Evolutionary conservation across 208 protist species (phyloP), one percentile per base, ranked within the genome.

Genomic region (Trypanosoma avium): DNA sequence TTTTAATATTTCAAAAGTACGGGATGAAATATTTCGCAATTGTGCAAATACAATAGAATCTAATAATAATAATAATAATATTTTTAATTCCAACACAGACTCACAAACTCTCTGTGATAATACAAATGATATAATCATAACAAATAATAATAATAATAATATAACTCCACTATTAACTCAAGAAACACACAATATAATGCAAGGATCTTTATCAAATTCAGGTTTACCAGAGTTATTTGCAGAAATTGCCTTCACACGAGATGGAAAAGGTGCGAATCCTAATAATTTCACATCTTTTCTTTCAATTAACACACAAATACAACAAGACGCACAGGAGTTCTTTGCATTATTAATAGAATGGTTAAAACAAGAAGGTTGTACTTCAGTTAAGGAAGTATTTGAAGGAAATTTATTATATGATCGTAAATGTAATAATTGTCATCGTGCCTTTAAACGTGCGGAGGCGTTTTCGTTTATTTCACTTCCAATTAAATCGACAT

Each of bases 261-360:
- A 79, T 21, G 73, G 62, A 12, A 48, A 8, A 24, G 88, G 88
- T 22, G 88, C 75, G 3, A 73, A 90, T 61, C 58, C 77, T 2
- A 54, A 48, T 21, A 74, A 70, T 12, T 90, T 94, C 62, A 76
- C 73, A 17, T 42, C 67, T 13, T 89, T 81, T 74, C 83, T 94
- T 22, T 84, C 77, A 3, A 64, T 94, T 21, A 75, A 92, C 35
- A 67, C 75, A 15, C 56, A 47, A 43, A 75, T 82, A 56, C 88
- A 94, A 75, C 88, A 94, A 59, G 88, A 94, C 47, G 88, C 88
- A 13, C 84, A 91, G 56, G 84, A 94, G 59, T 92, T 86, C 57
- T 79, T 94, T 54, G 77, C 76, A 8, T 52, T 92, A 60, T 61
- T 94, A 46, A 45, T 92, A 17, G 78, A 90, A 61, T 92, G 88